Evolutionary conservation across 257 asterid genomes (phyloP).

Genomic region (Jacaranda copaia): DNA sequence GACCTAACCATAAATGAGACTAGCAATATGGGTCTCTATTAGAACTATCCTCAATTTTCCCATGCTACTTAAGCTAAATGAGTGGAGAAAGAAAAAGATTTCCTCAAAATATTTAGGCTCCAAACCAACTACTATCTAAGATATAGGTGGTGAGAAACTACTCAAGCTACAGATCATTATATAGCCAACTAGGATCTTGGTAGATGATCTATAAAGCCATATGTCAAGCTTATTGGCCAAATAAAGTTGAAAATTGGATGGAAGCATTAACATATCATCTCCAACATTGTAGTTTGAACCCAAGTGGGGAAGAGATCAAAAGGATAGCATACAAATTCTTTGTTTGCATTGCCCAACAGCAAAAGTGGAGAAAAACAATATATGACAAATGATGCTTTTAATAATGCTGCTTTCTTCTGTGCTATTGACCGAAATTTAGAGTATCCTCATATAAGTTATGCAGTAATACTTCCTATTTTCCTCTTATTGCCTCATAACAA

Average conservation of each 20-base stretch:
- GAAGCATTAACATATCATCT: background rate
- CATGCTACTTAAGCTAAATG: no score
- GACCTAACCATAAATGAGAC: no score
- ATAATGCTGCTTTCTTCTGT: background rate
- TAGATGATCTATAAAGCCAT: no score
- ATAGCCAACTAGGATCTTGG: no score
- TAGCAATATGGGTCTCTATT: no score
- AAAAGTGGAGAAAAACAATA: background rate
- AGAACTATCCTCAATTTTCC: no score
- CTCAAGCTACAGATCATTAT: no score
- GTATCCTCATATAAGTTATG: constrained; percentile 5
- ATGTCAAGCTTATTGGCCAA: background rate
- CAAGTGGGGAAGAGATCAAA: background rate
- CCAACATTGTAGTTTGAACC: background rate
- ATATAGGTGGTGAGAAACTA: no score
- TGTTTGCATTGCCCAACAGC: background rate
- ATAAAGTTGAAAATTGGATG: background rate
- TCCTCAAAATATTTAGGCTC: no score
- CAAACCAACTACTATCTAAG: no score
- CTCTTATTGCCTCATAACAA: no score
- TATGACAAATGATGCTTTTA: background rate
- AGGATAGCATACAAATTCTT: background rate
- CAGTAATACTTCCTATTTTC: background rate
- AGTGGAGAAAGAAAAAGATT: no score
- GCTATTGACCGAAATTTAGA: background rate